Conservation (phyloP, 2,329 filamentous ascomycete genomes). For the Microsporum canis region DNA sequence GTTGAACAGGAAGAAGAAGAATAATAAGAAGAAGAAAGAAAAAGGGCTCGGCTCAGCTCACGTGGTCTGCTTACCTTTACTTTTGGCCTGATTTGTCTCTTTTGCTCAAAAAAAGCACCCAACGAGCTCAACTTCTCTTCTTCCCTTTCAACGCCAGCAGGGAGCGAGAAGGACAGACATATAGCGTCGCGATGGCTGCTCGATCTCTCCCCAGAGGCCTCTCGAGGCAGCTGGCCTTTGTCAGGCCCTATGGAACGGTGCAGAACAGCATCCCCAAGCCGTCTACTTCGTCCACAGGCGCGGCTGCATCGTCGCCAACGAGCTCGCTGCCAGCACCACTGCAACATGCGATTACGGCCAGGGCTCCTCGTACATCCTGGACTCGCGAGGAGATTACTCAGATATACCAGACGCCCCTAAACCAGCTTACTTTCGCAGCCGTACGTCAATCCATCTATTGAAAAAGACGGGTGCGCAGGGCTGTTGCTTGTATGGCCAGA, state of each 20-base stretch:
- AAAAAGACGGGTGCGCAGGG: background rate
- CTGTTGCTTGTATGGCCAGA: background rate
- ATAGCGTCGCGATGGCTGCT: constrained; percentile 7
- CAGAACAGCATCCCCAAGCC: constrained; percentile 17
- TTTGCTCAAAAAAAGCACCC: background rate
- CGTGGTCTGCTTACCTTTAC: constrained; percentile 1
- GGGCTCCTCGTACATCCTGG: constrained; percentile 58
- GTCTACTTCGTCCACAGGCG: constrained; percentile 19
- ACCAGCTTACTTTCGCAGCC: constrained; percentile 64
- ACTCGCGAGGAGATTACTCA: constrained; percentile 68
- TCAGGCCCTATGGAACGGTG: constrained; percentile 31
- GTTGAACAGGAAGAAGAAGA: background rate
- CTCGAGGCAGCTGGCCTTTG: constrained; percentile 19
- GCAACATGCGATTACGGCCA: constrained; percentile 28
- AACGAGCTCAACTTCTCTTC: background rate
- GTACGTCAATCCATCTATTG: constrained; percentile 32
- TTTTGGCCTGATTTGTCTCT: background rate
- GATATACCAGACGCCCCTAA: constrained; percentile 70
- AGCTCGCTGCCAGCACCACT: constrained; percentile 24
- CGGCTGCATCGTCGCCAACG: constrained; percentile 3
- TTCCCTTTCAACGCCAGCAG: background rate
- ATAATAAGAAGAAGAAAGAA: background rate
- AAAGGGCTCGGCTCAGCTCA: background rate
- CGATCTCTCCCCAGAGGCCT: constrained; percentile 21
- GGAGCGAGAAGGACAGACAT: background rate